Conservation (phyloP, 805 yeast genomes). For the Pichia nanzhaoensis region DNA sequence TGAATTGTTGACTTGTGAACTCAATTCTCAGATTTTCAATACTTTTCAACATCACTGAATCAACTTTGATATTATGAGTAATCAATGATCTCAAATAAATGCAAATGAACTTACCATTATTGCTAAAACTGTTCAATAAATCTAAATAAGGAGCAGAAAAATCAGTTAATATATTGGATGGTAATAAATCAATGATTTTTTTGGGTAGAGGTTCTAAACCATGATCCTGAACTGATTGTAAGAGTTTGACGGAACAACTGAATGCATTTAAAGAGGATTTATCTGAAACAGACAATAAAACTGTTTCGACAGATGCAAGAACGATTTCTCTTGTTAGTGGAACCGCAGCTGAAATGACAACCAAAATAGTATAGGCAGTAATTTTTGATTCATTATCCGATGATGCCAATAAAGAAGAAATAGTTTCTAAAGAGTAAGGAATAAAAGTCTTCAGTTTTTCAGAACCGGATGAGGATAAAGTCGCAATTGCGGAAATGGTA, state of each 20-base stretch:
- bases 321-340: conserved; percentile 54
- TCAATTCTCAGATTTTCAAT: conserved; percentile 11
- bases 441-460: conserved; percentile 42
- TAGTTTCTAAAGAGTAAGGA: conserved; percentile 51
- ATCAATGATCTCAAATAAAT: conserved; percentile 26
- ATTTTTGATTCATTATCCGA: conserved; percentile 57
- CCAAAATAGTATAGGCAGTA: conserved; percentile 75
- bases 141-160: conserved; percentile 18
- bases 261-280: conserved; percentile 31
- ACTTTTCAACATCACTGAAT: conserved; percentile 7
- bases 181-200: conserved; percentile 19
- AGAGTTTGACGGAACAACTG: conserved; percentile 40
- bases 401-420: conserved; percentile 48
- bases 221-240: conserved; percentile 38
- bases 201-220: conserved; percentile 25
- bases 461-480: conserved; percentile 39
- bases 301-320: conserved; percentile 55
- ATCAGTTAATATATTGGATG: conserved; percentile 15
- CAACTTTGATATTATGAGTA: conserved; percentile 11
- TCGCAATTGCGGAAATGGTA: conserved; percentile 61
- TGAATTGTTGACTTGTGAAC: conserved; percentile 19
- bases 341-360: conserved; percentile 69
- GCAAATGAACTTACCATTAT: conserved; percentile 23
- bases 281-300: conserved; percentile 28
- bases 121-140: conserved; percentile 14